Evolutionary conservation across 495 filamentous ascomycete species (phyloP).

Genomic region (Hypoxylon trugodes): DNA sequence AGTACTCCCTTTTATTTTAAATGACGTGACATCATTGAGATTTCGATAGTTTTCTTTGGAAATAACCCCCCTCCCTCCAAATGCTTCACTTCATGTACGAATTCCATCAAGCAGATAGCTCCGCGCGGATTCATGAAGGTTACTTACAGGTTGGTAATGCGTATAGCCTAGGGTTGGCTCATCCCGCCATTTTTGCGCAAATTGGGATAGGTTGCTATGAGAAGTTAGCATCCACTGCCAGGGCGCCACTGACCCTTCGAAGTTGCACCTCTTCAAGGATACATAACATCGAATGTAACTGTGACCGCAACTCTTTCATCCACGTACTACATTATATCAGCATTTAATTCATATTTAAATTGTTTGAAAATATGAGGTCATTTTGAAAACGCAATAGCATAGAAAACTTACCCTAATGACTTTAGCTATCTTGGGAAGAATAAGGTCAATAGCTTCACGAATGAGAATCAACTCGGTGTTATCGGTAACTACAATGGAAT

Average conservation of each 20-base stretch:
- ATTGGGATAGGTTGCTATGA: slow-evolving; percentile 72
- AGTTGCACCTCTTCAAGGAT: neutral
- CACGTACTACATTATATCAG: slow-evolving; percentile 18
- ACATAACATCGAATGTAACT: neutral
- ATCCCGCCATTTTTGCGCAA: slow-evolving; percentile 77
- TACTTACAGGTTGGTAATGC: slow-evolving; percentile 64
- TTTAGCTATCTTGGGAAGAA: slow-evolving; percentile 77
- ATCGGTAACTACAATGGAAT: slow-evolving; percentile 65
- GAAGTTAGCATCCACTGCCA: neutral
- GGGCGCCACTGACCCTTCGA: neutral
- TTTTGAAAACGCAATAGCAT: too few relatives aligned
- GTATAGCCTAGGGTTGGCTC: slow-evolving; percentile 78
- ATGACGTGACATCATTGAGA: neutral
- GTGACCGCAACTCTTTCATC: neutral
- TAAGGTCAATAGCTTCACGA: slow-evolving; percentile 60
- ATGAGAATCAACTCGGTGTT: slow-evolving; percentile 91
- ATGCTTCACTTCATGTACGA: neutral
- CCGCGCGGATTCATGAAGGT: neutral
- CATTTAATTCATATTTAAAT: neutral
- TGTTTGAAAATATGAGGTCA: neutral
- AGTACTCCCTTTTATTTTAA: neutral
- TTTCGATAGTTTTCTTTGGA: neutral
- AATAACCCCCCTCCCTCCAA: too few relatives aligned
- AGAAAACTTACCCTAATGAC: slow-evolving; percentile 62
- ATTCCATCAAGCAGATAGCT: too few relatives aligned